Evolutionary conservation across 2,329 filamentous ascomycete genomes (phyloP), one percentile per base, ranked within the genome.

Genomic region (Aspergillus sp.): DNA sequence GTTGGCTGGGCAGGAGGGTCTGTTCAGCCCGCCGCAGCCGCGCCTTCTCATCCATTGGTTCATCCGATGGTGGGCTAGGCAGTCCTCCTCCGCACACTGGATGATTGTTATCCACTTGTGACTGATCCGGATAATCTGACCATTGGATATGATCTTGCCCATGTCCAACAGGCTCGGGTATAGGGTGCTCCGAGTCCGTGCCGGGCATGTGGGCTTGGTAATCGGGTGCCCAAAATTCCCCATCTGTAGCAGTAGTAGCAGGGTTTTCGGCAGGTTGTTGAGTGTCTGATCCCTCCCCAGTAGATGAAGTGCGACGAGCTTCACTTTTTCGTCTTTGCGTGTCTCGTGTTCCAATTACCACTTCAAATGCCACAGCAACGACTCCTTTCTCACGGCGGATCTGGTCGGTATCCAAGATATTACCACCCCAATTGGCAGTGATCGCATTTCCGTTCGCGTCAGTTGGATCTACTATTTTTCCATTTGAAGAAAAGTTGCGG

Each of bases 341-440:
- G 72, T 99, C 93, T 36, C 84, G 83, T 0, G 92, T 96, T 1
- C 95, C 95, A 18, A 98, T 87, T 1, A 96, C 81, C 13, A 96
- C 84, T 71, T 97, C 92, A 66, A 97, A 93, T 0, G 89, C 82
- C 54, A 92, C 90, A 1, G 88, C 89, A 20, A 97, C 88, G n/a
- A 98, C 91, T 8, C 91, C 91, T 70, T 96, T 97, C 70, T 96
- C 91, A 41, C 93, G 86, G 49, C 91, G 84, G 24, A 98, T 85
- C 47, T 88, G 85, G 62, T 95, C 89, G 0, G 95, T 99, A 64
- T 97, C 92, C 42, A 96, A 83, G 60, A 97, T 91, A 59, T 87
- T 88, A 6, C 87, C 71, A 1, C 72, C 70, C 74, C 74, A 79
- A 44, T 75, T 74, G 42, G 76, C 69, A 8, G 76, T 76, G 43